A percentile compares a stretch with the other conserved stretches of the same genome.
Conservation (phyloP, 2,329 filamentous ascomycete genomes). For the Calonectria crousiana region DNA sequence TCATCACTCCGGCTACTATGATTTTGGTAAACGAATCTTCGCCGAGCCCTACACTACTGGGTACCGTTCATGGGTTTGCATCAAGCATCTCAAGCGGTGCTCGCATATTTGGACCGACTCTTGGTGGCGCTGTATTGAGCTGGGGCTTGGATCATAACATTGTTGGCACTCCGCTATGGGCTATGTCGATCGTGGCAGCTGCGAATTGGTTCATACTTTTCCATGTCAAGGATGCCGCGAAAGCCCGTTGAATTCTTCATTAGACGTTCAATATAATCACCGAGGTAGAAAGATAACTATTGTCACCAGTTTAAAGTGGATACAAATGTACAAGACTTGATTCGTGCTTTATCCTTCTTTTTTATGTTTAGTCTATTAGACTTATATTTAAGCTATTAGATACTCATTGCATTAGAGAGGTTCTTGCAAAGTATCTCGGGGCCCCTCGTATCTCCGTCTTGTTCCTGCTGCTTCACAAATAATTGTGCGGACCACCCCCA, state of each 20-base stretch:
- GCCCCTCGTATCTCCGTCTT: background rate
- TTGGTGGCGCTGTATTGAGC: slow-evolving; percentile 37
- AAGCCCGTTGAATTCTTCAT: background rate
- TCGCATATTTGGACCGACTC: slow-evolving; percentile 39
- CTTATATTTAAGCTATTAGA: background rate
- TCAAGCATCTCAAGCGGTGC: slow-evolving; percentile 40
- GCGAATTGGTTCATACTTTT: slow-evolving; percentile 25
- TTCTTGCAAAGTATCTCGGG: background rate
- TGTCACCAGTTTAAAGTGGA: background rate
- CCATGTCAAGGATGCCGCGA: background rate
- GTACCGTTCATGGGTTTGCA: slow-evolving; percentile 42
- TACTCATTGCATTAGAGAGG: background rate
- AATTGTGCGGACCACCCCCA: background rate
- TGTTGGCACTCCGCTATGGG: slow-evolving; percentile 39
- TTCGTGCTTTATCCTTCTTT: background rate
- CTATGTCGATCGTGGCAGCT: slow-evolving; percentile 13
- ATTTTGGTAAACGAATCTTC: slow-evolving; percentile 43
- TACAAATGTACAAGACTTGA: background rate
- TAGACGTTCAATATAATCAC: background rate
- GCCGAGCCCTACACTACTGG: slow-evolving; percentile 35
- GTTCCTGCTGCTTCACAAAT: background rate
- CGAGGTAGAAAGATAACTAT: background rate
- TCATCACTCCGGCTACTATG: slow-evolving; percentile 41
- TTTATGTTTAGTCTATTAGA: background rate
- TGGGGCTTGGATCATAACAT: slow-evolving; percentile 40